These are phyloP conservation scores for Epichloe uncinata DNA, from an alignment of 2,329 filamentous ascomycete genomes.

Conservation along the genomic window DNA sequence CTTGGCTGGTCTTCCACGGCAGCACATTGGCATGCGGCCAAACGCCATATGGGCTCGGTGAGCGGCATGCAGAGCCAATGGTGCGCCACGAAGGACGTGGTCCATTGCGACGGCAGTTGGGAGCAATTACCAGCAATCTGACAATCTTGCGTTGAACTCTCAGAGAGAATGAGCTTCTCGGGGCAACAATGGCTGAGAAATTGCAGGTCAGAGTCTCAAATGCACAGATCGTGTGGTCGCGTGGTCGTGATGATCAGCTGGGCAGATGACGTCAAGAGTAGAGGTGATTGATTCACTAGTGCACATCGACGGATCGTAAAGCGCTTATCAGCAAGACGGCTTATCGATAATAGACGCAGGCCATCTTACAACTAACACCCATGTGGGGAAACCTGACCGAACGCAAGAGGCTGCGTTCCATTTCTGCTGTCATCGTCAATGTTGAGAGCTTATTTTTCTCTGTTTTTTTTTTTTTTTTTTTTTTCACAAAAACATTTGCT, in stretches of 20 bases:
- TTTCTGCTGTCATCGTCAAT: no score
- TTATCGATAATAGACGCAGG: no score
- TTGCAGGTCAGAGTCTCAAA: not conserved
- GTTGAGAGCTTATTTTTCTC: no score
- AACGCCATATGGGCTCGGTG: not conserved
- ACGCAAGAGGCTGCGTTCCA: no score
- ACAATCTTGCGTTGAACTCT: not conserved
- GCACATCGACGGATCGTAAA: not conserved
- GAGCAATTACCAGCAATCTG: not conserved
- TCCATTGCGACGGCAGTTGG: not conserved
- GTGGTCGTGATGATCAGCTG: not conserved
- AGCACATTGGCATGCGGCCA: not conserved
- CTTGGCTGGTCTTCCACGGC: not conserved
- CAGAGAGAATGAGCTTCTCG: not conserved
- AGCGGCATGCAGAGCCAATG: not conserved
- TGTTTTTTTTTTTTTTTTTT: no score
- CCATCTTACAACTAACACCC: no score
- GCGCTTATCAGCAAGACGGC: no score
- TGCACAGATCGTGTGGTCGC: no score
- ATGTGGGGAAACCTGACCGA: no score
- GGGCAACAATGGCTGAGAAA: no score
- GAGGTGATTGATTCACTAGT: not conserved
- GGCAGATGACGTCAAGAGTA: not conserved
- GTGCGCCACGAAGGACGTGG: conserved; percentile 1
- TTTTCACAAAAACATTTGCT: no score